Percentiles rank a stretch among this genome's conserved stretches.
phyloP scores from a whole-genome alignment of 192 early-diverging fungal species.

The Powellomyces hirtus region DNA sequence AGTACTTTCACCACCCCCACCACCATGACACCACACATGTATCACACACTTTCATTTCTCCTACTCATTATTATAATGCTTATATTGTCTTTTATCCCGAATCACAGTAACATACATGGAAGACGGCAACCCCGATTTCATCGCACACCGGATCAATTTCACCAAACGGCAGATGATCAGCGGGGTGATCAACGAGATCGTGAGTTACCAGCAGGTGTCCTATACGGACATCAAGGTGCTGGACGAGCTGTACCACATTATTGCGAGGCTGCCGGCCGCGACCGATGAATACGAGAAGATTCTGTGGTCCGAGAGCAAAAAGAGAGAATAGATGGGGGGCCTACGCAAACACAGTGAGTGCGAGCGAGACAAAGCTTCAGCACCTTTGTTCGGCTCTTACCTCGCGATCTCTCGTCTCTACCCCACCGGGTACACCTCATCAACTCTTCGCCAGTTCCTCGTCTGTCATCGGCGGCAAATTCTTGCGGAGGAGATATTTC shows the following conservation, averaged over 20 bases:
- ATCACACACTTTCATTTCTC: neutral
- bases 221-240: conserved; percentile 27
- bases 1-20: too few relatives aligned
- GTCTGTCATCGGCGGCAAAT: neutral
- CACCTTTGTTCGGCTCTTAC: neutral
- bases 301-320: conserved; percentile 35
- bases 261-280: conserved; percentile 18
- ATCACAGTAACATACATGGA: conserved; percentile 43
- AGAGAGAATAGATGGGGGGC: conserved; percentile 18
- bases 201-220: conserved; percentile 24
- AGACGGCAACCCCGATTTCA: conserved; percentile 38
- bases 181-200: conserved; percentile 34
- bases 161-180: conserved; percentile 36
- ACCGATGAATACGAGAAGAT: conserved; percentile 37
- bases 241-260: conserved; percentile 18
- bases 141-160: conserved; percentile 37
- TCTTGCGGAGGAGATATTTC: conserved; percentile 10
- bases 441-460: neutral
- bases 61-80: neutral
- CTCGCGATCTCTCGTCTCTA: neutral
- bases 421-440: neutral
- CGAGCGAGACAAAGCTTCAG: too few relatives aligned
- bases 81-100: neutral
- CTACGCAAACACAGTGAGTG: too few relatives aligned
- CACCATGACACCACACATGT: too few relatives aligned